Conservation (phyloP, 1,284 basidiomycete genomes). For the Ceratorhiza oryzae-sativae region DNA sequence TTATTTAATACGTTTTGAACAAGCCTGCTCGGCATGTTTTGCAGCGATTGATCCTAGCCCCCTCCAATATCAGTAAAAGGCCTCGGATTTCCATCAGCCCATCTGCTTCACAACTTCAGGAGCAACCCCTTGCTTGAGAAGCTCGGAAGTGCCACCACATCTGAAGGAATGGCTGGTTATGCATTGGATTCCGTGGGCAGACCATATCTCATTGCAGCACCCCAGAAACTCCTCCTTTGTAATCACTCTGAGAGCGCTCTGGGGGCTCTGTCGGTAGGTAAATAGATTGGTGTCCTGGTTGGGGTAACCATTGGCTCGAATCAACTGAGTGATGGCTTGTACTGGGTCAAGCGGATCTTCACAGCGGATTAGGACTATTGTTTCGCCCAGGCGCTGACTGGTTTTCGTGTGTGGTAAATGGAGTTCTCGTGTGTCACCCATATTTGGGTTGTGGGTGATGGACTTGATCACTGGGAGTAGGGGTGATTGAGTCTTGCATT, state of each 20-base stretch:
- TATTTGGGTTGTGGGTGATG: neutral
- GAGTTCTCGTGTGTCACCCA: neutral
- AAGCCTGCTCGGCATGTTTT: neutral
- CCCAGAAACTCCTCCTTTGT: conserved; percentile 20
- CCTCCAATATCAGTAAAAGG: conserved; percentile 52
- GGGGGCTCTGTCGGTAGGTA: neutral
- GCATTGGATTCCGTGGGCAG: conserved; percentile 49
- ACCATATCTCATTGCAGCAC: conserved; percentile 41
- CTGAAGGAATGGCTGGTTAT: conserved; percentile 52
- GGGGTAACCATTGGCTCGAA: neutral
- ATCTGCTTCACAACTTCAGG: conserved; percentile 50
- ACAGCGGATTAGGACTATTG: conserved; percentile 11
- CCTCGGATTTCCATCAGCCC: conserved; percentile 51
- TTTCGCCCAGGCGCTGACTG: neutral
- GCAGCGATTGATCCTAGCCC: conserved; percentile 5
- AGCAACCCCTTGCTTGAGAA: conserved; percentile 50
- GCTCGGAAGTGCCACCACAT: conserved; percentile 52
- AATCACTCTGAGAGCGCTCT: neutral
- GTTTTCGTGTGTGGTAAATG: conserved; percentile 33
- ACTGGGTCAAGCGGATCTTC: conserved; percentile 14
- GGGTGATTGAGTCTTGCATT: neutral
- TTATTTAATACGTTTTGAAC: too few relatives aligned
- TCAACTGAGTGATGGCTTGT: neutral
- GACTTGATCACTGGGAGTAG: neutral
- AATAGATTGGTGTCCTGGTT: neutral